Base-by-base conservation (phyloP, 2,329 filamentous ascomycete species). In the Aspergillus sp. region DNA sequence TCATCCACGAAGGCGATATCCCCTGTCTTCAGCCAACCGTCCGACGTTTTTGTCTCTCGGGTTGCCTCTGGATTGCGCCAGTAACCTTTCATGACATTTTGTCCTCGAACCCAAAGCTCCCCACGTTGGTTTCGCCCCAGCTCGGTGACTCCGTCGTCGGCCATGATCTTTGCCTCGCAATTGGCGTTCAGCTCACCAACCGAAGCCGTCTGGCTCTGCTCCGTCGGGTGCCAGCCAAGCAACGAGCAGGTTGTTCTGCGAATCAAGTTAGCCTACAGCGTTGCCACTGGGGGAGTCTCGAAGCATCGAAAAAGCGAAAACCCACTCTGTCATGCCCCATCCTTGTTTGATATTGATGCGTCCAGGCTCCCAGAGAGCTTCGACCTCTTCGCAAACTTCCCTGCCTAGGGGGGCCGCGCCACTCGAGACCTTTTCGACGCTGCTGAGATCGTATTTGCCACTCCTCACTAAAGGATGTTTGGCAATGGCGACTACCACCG, bases 311-410 rank as follows among this genome's bases (percentile, higher is more conserved):
- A 52, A 39, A 4, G 18, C 18, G 12, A 57, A 49, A 56, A 63
- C 77, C 72, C 68, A 80, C 75, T 95, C 91, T 1, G 91, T 95
- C 91, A 96, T 94, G 5, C 92, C 92, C 89, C 90, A 96, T 4
- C 90, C 91, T 74, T 94, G 91, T 70, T 82, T 84, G 29, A 87
- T 70, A 65, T 83, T 82, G 24, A 86, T 74, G 22, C 74, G 69
- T 14, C 80, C 77, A 64, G 69, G 63, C 1, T 77, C 74, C 80
- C 86, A 87, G 58, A 87, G 69, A 59, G 77, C 81, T 70, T 89
- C 82, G 10, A 86, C 82, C 64, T 88, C 85, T 11, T 80, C 78
- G 57, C 78, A 80, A 3, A 86, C 77, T 61, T 89, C 72, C 55
- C 71, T 59, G 10, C 71, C 72, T 54, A 91, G 76, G 1, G 91